These are phyloP conservation scores for Delitschia confertaspora DNA, from an alignment of 495 filamentous ascomycete genomes.

Conservation along the genomic window DNA sequence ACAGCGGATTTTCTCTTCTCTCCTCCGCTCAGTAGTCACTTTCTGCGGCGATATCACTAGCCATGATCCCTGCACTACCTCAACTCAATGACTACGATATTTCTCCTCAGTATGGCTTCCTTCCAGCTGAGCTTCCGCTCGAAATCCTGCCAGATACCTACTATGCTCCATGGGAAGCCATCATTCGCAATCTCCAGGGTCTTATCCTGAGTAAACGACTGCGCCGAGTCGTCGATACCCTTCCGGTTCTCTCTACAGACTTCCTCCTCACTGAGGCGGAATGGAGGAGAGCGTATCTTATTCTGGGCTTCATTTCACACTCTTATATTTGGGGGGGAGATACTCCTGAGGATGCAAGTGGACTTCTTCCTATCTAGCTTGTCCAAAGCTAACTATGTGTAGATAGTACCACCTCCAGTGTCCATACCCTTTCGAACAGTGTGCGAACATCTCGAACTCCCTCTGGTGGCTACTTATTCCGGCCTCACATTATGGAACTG, in stretches of 20 bases:
- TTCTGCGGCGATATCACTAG: slow-evolving; percentile 2
- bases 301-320: slow-evolving; percentile 82
- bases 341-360: slow-evolving; percentile 59
- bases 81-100: slow-evolving; percentile 75
- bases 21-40: neutral
- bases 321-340: slow-evolving; percentile 93
- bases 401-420: slow-evolving; percentile 78
- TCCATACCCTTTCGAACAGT: slow-evolving; percentile 73
- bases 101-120: slow-evolving; percentile 78
- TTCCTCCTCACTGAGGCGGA: slow-evolving; percentile 73
- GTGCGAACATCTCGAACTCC: slow-evolving; percentile 74
- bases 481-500: slow-evolving; percentile 93
- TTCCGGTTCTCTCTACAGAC: slow-evolving; percentile 73
- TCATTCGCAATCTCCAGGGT: slow-evolving; percentile 74
- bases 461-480: slow-evolving; percentile 91
- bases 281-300: slow-evolving; percentile 84
- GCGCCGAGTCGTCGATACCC: slow-evolving; percentile 60
- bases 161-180: slow-evolving; percentile 86
- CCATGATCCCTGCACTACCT: slow-evolving; percentile 80
- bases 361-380: neutral
- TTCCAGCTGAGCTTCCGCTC: slow-evolving; percentile 73
- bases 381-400: slow-evolving; percentile 20
- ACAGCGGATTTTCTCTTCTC: neutral
- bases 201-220: slow-evolving; percentile 76
- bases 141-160: slow-evolving; percentile 73